A percentile compares a stretch with the other conserved stretches of the same genome.
phyloP scores from a whole-genome alignment of 345 rosid species.

The Sonneratia alba region DNA sequence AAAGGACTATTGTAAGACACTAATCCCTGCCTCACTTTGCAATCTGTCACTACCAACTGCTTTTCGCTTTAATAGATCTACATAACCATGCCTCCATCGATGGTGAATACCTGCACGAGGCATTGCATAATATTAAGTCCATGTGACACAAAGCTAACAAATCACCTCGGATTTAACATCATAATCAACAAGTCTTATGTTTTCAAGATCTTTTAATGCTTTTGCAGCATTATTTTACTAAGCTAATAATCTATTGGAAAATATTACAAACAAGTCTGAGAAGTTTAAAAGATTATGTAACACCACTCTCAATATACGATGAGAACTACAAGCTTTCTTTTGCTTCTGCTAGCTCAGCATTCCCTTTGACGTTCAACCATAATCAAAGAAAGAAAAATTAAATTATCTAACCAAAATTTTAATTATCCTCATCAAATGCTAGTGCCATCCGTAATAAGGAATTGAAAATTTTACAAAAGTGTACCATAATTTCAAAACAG shows the following conservation, averaged over 20 bases:
- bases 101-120: slow-evolving; percentile 61
- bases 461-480: no score
- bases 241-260: neutral
- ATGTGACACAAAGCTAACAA: neutral
- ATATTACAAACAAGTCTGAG: no score
- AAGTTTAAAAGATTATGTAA: neutral
- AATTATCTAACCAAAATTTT: no score
- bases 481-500: no score
- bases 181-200: neutral
- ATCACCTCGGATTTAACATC: neutral
- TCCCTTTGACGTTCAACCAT: neutral
- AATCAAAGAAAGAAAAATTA: no score
- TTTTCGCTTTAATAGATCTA: slow-evolving; percentile 15
- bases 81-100: slow-evolving; percentile 97
- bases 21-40: neutral
- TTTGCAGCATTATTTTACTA: neutral
- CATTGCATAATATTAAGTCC: neutral
- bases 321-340: neutral
- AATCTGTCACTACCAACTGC: neutral
- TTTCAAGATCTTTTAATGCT: neutral
- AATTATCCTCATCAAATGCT: no score
- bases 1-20: neutral
- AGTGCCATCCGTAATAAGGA: neutral
- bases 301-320: neutral
- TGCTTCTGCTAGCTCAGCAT: neutral